Base-by-base conservation (phyloP, 441 rosid species). In the Sinapis alba region DNA sequence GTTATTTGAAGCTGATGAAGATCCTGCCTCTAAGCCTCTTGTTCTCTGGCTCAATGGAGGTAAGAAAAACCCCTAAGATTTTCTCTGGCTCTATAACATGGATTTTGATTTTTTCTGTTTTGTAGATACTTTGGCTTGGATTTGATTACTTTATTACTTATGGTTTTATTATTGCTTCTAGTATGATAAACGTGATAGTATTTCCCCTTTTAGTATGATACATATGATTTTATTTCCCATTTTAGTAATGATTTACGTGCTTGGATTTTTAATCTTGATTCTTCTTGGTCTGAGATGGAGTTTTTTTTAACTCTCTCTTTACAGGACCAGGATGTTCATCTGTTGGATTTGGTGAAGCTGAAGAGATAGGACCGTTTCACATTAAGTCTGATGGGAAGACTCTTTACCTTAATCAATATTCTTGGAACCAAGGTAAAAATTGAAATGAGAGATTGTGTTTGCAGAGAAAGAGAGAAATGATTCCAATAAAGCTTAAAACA, bases 31-130 rank as follows among this genome's bases (percentile, higher is more conserved):
- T 51, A 92, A 92, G 84, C 97, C 97, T 79, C 87, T 94, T 38
- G 72, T 92, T 77, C 97, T 94, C 68, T 90, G 98, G 97, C 96
- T 94, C 78, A 92, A 92, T 79, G 98, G 97, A 88, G 98, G 98
- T 94, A 38, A 36, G 47, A n/a, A 0, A 15, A n/a, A 45, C 3
- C 7, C 51, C 53, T 15, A 45, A 45, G 51, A 34, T 19, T 45
- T 45, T 45, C 53, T 45, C 53, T 3, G 2, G 6, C 50, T 41
- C 16, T 9, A 36, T 36, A 4, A 9, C 10, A 36, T 36, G 43
- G 43, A 36, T 36, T 3, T 36, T 36, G 13, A 9, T 36, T 36
- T 36, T 36, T 28, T 6, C 34, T 28, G 8, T 28, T 8, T 28
- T 28, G 7, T 28, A 28, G 34, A 7, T 28, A 28, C 1, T 28